Base-by-base conservation (phyloP, 495 filamentous ascomycete genomes). In the Parachaetomium inaequale region DNA sequence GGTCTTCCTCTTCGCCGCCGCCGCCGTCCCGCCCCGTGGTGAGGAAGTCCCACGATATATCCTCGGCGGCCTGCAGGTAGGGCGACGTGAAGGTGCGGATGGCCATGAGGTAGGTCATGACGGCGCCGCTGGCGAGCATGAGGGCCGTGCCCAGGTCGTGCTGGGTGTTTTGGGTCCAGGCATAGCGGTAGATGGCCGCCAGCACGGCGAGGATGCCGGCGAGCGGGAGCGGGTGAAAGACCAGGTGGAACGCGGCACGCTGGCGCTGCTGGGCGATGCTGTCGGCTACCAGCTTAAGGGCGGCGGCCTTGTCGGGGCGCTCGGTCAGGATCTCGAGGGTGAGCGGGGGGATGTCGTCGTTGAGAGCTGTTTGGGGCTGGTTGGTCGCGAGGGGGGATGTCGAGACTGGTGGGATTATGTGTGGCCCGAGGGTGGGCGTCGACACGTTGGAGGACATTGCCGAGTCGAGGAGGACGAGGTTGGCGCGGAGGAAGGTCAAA, bases 401-500 rank as follows among this genome's bases (percentile, higher is more conserved):
- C 31, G 50, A 36, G 31, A 36, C 31, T 2, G 29, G 50, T 15
- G 50, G 40, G 56, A 57, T 66, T 8, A 72, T 65, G 29, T 65
- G 55, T 0, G 78, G 76, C 58, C 73, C 72, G 54, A 79, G 75
- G 46, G 73, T 67, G 38, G 79, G 79, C 10, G 77, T 76, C 15
- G 69, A 72, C 29, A 67, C 63, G 58, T 71, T 71, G 61, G 74
- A 78, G 61, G 74, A 78, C 62, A 78, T 65, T 55, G 74, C 72
- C 31, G 75, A 77, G 40, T 80, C 70, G 19, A 76, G 78, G 38
- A 82, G 79, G 43, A 81, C 78, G 58, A 84, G 77, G 66, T 84
- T 84, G 56, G 80, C 82, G 50, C 81, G 77, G 26, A 84, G 74
- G 68, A 82, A 83, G 59, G 77, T 76, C 68, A 84, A 82, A 72